Conservation (phyloP, 768 basidiomycete species). For the Pleurotus salmoneostramineus region DNA sequence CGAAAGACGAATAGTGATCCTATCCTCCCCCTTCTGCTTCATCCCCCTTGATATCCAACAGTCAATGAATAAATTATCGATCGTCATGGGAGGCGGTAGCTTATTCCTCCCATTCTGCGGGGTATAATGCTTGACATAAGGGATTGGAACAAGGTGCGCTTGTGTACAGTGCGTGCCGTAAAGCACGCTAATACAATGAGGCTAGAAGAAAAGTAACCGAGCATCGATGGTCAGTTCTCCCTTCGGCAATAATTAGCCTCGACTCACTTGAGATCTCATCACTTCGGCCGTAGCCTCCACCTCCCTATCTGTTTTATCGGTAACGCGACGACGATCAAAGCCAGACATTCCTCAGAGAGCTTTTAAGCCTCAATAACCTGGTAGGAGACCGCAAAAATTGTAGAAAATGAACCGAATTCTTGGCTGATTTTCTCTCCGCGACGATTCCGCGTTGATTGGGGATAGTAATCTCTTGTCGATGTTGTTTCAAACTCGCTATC, state of each 20-base stretch:
- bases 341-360: slow-evolving; percentile 3
- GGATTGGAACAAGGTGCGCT: slow-evolving; percentile 4
- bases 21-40: slow-evolving; percentile 6
- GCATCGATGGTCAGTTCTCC: not conserved
- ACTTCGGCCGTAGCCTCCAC: slow-evolving; percentile 3
- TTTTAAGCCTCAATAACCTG: not conserved
- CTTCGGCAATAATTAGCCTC: too few species aligned
- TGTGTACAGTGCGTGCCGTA: slow-evolving; percentile 6
- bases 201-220: not conserved
- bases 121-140: not conserved
- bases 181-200: slow-evolving; percentile 1
- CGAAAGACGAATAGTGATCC: not conserved
- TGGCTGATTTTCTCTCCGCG: not conserved
- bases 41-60: slow-evolving; percentile 5
- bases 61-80: slow-evolving; percentile 2
- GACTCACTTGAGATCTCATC: not conserved
- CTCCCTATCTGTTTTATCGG: slow-evolving; percentile 6
- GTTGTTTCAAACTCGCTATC: too few species aligned
- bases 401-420: not conserved
- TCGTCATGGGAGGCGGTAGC: not conserved
- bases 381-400: not conserved
- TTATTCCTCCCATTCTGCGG: not conserved
- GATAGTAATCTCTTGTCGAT: not conserved
- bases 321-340: slow-evolving; percentile 4
- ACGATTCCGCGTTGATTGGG: too few species aligned